Percentiles rank a stretch among this genome's conserved stretches.
Conservation (phyloP, 805 yeast species). For the Yarrowia yakushimensis region DNA sequence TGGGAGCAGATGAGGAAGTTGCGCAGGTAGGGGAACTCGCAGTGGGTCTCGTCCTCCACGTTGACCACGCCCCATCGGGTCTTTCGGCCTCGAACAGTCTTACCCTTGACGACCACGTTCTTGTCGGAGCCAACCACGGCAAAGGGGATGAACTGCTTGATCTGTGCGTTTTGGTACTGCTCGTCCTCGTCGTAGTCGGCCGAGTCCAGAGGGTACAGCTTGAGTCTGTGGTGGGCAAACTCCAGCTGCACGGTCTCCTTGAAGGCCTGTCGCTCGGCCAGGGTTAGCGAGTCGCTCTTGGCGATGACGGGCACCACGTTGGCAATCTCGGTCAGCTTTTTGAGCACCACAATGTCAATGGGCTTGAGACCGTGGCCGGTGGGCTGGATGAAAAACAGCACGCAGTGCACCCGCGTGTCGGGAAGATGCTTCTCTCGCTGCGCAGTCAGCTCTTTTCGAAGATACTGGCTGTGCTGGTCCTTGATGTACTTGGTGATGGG, state of each 20-base stretch:
- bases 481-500: slow-evolving; percentile 90
- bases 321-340: slow-evolving; percentile 80
- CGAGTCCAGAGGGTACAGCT: slow-evolving; percentile 69
- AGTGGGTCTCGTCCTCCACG: slow-evolving; percentile 90
- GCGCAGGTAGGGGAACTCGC: slow-evolving; percentile 91
- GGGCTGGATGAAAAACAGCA: slow-evolving; percentile 86
- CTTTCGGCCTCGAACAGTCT: slow-evolving; percentile 80
- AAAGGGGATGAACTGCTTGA: slow-evolving; percentile 60
- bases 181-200: slow-evolving; percentile 47
- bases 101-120: slow-evolving; percentile 72
- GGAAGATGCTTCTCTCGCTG: slow-evolving; percentile 77
- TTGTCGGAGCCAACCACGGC: slow-evolving; percentile 91
- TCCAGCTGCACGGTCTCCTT: slow-evolving; percentile 73
- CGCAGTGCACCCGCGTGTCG: slow-evolving; percentile 92
- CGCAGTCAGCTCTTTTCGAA: slow-evolving; percentile 92
- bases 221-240: slow-evolving; percentile 62
- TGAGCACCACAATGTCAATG: slow-evolving; percentile 77
- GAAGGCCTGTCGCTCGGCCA: slow-evolving; percentile 75
- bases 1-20: slow-evolving; percentile 94
- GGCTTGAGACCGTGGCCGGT: slow-evolving; percentile 80
- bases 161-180: slow-evolving; percentile 35
- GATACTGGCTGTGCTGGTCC: slow-evolving; percentile 87
- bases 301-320: slow-evolving; percentile 96
- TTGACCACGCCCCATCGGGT: slow-evolving; percentile 92
- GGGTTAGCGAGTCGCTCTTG: slow-evolving; percentile 83